Evolutionary conservation across 2,329 filamentous ascomycete genomes (phyloP), one percentile per base, ranked within the genome.

Genomic region (Colletotrichum liriopes): DNA sequence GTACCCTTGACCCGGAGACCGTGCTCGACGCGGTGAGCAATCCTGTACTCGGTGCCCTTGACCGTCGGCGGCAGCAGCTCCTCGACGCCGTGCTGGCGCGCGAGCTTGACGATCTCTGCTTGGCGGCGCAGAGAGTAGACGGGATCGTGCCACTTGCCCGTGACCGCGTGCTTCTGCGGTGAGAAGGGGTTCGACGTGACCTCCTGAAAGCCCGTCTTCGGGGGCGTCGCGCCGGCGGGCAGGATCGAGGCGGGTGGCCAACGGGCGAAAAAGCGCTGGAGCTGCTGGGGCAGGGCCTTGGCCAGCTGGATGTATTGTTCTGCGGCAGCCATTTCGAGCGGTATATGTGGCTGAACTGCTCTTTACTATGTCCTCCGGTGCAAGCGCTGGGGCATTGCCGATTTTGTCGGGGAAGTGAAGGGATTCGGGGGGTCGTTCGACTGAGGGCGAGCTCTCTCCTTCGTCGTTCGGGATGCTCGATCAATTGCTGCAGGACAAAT

Each of bases 1-100:
- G 96, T 98, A 77, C 96, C 96, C 89, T 95, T 96, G 71, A 98
- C 93, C 74, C 92, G 88, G 82, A 98, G 81, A 61, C 95, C 96
- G 75, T 92, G 88, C 86, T 97, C 93, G 71, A 94, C 90, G 70
- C 94, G 87, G 81, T 91, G 89, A 78, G 90, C 88, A 78, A 95
- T 88, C 81, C 88, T 91, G 80, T 90, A 88, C 76, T 91, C 92
- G 2, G 92, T 92, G 77, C 91, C 91, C 89, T 98, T 98, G 71
- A 86, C 86, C 14, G 93, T 93, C 76, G 89, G 89, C 0, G 95
- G 95, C 72, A 98, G 84, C 76, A 98, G 85, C 74, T 94, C 92
- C 81, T 95, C 93, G 4, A 98, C 92, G 66, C 93, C 93, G 82
- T 95, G 89, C 78, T 93, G 86, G 70, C 89, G 86, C 5, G 96